phyloP scores from a whole-genome alignment of 305 asterid genomes.

The Fraxinus greggii region DNA sequence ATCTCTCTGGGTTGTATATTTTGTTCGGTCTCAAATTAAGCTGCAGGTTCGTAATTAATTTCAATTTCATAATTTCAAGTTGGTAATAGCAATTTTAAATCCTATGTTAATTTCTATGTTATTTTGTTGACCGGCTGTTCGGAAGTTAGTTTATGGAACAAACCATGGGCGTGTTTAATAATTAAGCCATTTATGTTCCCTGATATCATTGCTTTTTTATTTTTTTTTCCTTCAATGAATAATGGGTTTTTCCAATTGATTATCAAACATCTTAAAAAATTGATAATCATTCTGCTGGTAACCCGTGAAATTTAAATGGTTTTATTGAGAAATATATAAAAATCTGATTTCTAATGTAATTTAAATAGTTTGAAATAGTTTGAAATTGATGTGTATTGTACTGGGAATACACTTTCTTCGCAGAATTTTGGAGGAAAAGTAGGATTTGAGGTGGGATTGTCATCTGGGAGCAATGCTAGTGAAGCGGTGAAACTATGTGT shows the following conservation, averaged over 20 bases:
- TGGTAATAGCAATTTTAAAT: not conserved
- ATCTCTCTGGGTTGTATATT: not conserved
- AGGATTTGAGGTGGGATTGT: slow-evolving; percentile 50
- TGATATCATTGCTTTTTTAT: not conserved
- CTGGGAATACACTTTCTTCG: slow-evolving; percentile 3
- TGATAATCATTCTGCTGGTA: not conserved
- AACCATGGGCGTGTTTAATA: not conserved
- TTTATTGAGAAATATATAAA: not conserved
- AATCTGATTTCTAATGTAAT: not conserved
- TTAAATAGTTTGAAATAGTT: not conserved
- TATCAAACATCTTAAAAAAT: not conserved
- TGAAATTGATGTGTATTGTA: not conserved
- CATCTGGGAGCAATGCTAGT: slow-evolving; percentile 49
- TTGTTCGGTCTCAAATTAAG: not conserved
- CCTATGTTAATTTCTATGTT: not conserved
- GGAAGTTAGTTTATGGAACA: not conserved
- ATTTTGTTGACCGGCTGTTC: not conserved
- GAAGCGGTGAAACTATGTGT: slow-evolving; percentile 74
- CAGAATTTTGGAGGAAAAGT: slow-evolving; percentile 17
- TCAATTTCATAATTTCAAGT: not conserved
- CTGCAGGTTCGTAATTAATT: not conserved
- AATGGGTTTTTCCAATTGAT: not conserved
- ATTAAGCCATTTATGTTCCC: not conserved
- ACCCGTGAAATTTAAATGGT: not conserved
- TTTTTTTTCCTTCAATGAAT: not conserved